Evolutionary conservation across 2,329 filamentous ascomycete genomes (phyloP), one percentile per base, ranked within the genome.

Genomic region (Dryadomyces sulphureus): DNA sequence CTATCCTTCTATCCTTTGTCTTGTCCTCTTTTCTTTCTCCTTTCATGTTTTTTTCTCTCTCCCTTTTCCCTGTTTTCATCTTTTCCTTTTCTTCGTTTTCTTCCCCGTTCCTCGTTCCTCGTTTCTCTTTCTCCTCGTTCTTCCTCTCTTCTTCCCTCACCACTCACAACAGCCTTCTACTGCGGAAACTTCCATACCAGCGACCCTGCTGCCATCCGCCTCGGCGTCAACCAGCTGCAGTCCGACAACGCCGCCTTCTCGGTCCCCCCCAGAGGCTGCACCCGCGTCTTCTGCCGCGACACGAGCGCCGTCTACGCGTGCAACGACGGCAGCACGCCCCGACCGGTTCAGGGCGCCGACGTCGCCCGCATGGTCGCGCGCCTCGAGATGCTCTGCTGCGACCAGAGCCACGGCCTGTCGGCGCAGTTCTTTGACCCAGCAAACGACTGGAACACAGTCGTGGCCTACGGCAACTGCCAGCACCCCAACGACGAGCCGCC

Each of bases 381-480:
- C 2, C 43, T 54, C 17, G 38, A 38, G 5, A 14, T 24, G 36
- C 48, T 54, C 16, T 54, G 52, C 49, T 54, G 52, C 48, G 49
- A 51, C 43, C 14, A 42, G 1, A 40, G 45, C 34, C 43, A 48
- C 43, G 50, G 25, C 17, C n/a, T 39, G 22, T 51, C 50, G n/a
- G 52, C 44, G 1, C 52, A 54, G 44, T 22, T 54, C 1, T 54
- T 54, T 43, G 48, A 54, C 17, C 52, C 52, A 5, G 45, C 46
- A 3, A 44, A 34, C 2, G 17, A 20, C 2, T 54, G 48, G 49
- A 52, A 52, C 45, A 39, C 42, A 1, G 45, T 54, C 1, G 46
- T 52, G 11, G 52, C 42, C 20, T 54, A 54, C 25, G 50, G 50
- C n/a, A 54, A 54, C 49, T 54, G 52, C 40, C 41, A 43, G 2